phyloP scores from a whole-genome alignment of 1,284 basidiomycete species.

The Leccinum pachyderme region DNA sequence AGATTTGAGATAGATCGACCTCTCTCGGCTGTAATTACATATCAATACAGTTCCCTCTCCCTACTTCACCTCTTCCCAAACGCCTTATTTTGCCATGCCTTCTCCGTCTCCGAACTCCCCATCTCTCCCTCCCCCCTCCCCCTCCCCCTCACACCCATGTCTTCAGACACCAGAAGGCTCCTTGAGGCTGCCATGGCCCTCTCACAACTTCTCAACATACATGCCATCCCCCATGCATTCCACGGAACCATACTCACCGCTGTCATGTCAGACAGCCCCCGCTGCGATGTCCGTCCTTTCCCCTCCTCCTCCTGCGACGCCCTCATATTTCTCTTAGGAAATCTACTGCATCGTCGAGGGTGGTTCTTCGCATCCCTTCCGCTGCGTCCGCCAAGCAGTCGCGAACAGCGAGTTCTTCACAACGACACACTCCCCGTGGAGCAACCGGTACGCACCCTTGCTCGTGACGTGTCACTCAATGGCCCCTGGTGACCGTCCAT shows the following conservation, averaged over 20 bases:
- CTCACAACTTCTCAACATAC: conserved; percentile 40
- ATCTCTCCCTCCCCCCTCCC: not conserved
- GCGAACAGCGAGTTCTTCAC: conserved; percentile 42
- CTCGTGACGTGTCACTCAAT: conserved; percentile 11
- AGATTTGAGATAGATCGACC: conserved; percentile 30
- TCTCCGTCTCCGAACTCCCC: not conserved
- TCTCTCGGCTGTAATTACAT: conserved; percentile 31
- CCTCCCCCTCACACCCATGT: conserved; percentile 29
- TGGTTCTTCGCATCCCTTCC: conserved; percentile 49
- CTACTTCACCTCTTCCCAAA: conserved; percentile 7
- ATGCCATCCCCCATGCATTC: conserved; percentile 52
- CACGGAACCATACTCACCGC: conserved; percentile 51
- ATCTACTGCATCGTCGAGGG: conserved; percentile 58
- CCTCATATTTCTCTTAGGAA: conserved; percentile 39
- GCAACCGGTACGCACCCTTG: conserved; percentile 42
- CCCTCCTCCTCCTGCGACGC: not conserved
- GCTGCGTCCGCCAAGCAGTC: conserved; percentile 53
- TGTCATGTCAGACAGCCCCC: conserved; percentile 45
- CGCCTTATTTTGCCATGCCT: conserved; percentile 28
- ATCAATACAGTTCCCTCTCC: conserved; percentile 9
- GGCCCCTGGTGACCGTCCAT: conserved; percentile 13
- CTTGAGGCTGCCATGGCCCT: conserved; percentile 51
- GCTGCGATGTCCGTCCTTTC: conserved; percentile 44
- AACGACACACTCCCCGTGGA: conserved; percentile 51
- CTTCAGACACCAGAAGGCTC: conserved; percentile 46